phyloP scores from a whole-genome alignment of 1,139 yeast genomes.

The Kodamaea derodonti region DNA sequence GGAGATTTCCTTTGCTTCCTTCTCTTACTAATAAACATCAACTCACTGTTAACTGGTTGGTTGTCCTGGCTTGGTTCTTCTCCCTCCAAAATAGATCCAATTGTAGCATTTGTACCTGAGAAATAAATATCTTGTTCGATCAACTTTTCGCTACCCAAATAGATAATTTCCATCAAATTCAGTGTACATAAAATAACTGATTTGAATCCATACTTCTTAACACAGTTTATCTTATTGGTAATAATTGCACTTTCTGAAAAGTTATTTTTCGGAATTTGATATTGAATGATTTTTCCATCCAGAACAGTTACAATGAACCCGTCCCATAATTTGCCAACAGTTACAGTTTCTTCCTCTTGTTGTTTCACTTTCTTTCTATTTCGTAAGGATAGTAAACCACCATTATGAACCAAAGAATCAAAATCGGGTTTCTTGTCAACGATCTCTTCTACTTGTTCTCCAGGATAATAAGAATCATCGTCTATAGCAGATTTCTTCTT shows the following conservation, averaged over 20 bases:
- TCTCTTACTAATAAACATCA: constrained; percentile 50
- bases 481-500: constrained; percentile 36
- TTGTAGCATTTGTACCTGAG: constrained; percentile 27
- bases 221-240: constrained; percentile 43
- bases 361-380: constrained; percentile 8
- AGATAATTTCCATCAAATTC: constrained; percentile 63
- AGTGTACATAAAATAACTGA: constrained; percentile 74
- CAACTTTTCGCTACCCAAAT: constrained; percentile 59
- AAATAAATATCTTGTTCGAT: constrained; percentile 42
- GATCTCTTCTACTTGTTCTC: constrained; percentile 7
- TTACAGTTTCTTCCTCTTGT: constrained; percentile 4
- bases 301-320: constrained; percentile 71
- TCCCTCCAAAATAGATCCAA: constrained; percentile 24
- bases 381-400: constrained; percentile 22
- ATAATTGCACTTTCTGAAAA: constrained; percentile 21
- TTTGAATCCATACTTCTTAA: constrained; percentile 69
- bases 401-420: constrained; percentile 15
- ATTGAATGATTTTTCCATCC: constrained; percentile 56
- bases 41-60: constrained; percentile 28
- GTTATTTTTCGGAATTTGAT: constrained; percentile 52
- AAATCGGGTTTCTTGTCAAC: constrained; percentile 9
- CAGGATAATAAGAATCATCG: constrained; percentile 11
- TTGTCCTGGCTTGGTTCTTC: constrained; percentile 30
- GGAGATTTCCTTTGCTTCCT: constrained; percentile 28
- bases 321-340: constrained; percentile 54